Base-by-base conservation (phyloP, 2,329 filamentous ascomycete species). In the Monilinia fructicola region DNA sequence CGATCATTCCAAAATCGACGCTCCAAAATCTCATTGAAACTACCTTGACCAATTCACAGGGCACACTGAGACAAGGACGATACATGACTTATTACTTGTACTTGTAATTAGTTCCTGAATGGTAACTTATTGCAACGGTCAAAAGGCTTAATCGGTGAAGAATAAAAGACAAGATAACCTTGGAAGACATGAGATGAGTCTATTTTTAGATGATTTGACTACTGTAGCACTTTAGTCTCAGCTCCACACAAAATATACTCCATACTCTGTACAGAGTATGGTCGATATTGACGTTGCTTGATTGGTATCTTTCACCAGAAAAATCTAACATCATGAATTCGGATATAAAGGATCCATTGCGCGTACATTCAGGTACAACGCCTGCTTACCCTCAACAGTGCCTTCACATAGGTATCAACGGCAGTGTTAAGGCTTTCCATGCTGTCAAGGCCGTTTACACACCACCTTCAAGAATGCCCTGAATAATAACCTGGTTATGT, bases 121-220 rank as follows among this genome's bases (percentile, higher is more conserved):
- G 9, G 28, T 16, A 55, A 55, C 54, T 14, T 40, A 31, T 55
- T 26, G 54, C 26, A 31, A 42, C 28, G 42, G 48, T 42, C 21
- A 28, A n/a, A 55, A 54, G 60, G n/a, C 54, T 59, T 23, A 28
- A 54, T 63, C 50, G 48, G 50, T 23, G 38, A 63, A 44, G 60
- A 18, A 18, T 31, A 21, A 42, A 35, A 48, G 28, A 38, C 46
- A 44, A 46, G 31, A 46, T 59, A 46, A n/a, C n/a, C n/a, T n/a
- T n/a, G n/a, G n/a, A n/a, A 59, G 55, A 59, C 26, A 59, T 46
- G 4, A 16, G 46, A 42, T 23, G 16, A 14, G 12, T 62, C 59
- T 64, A 64, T 64, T 38, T 64, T 64, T 64, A 64, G 44, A 7
- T n/a, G 60, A n/a, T 6, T 16, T 44, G 9, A 2, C 35, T 16